Evolutionary conservation across 768 basidiomycete species (phyloP), one percentile per base, ranked within the genome.

Genomic region (Pleurotus pulmonarius): DNA sequence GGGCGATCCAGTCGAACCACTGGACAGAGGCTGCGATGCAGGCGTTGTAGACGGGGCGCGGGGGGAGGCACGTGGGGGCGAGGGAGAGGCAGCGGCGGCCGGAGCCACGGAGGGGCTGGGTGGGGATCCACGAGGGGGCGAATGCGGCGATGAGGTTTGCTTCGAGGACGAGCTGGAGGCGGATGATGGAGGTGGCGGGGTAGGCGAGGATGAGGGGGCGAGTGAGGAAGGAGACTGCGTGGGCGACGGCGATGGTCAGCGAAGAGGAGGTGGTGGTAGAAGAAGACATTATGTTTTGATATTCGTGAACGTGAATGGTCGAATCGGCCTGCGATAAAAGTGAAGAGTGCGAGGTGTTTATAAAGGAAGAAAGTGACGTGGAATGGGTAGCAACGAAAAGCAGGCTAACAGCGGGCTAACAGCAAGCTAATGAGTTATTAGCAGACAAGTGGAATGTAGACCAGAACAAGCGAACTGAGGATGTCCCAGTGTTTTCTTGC

Each of bases 1-100:
- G 74, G 46, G 77, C 62, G 54, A 90, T 88, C 90, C 90, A 92
- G 66, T 88, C 83, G 57, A 85, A 84, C 90, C 90, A 92, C 64
- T 88, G 86, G 29, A 92, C 78, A 57, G 82, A 82, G 39, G 86
- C 75, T 20, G 83, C 75, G 55, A 85, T 73, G 70, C 90, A 91
- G 12, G 89, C 86, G 54, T 82, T 71, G 72, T 90, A 84, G 64
- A 92, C 75, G 62, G 83, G 74, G 40, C 85, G 83, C 44, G 90
- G 89, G 20, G 90, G 90, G 2, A 84, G 77, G 63, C 82, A 81
- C 59, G 71, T 65, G 9, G 88, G 88, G 4, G 89, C 86, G 55
- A 92, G 78, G 53, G 86, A 79, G 62, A 91, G 82, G 73, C 85
- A 87, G 64, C 90, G 87, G 56, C 83, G 85, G 49, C 83, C 84